Base-by-base conservation (phyloP, 352 stramenopile species). In the Globisporangium echinulatum region DNA sequence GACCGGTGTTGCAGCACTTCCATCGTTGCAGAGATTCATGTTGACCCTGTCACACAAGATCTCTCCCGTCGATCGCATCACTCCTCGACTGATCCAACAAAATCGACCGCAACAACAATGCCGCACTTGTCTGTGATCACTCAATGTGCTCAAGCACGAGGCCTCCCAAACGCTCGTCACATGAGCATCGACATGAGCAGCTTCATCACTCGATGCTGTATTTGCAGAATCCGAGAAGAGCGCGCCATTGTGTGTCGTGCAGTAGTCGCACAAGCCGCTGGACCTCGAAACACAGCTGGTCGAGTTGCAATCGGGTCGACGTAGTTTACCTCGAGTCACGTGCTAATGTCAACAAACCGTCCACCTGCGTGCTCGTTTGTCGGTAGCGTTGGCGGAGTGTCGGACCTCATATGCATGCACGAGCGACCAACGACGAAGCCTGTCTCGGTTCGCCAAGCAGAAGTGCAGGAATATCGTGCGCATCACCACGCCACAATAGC, bases 391-490 rank as follows among this genome's bases (percentile, higher is more conserved):
- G 68, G 40, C 4, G 49, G 42, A 25, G 25, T 25, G 25, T 25
- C 25, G 25, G 25, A 25, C 25, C 25, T 64, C 36, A 38, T 36
- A 11, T 44, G 73, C 59, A 79, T 79, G 36, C 69, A 72, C 36
- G 71, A 61, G 0, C 69, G 68, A 2, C 70, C 70, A 10, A 72
- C 56, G 25, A 73, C 67, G 43, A 77, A 76, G 10, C 73, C 68
- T 11, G 39, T 60, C 7, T 68, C 59, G 3, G 65, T 75, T 25
- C 48, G 72, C 52, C 42, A 82, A 61, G 6, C 73, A 66, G 60
- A 82, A 82, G 11, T 70, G 73, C 49, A 77, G 47, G 38, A 76
- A 68, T 15, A 77, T 54, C 15, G 66, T 72, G n/a, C 72, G 70
- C 54, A 77, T 51, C n/a, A 77, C 53, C 39, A 72, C 62, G 39